A percentile compares a stretch with the other conserved stretches of the same genome.
Evolutionary conservation across 495 filamentous ascomycete genomes (phyloP).

Genomic region (Pseudotulostoma volvatum): DNA sequence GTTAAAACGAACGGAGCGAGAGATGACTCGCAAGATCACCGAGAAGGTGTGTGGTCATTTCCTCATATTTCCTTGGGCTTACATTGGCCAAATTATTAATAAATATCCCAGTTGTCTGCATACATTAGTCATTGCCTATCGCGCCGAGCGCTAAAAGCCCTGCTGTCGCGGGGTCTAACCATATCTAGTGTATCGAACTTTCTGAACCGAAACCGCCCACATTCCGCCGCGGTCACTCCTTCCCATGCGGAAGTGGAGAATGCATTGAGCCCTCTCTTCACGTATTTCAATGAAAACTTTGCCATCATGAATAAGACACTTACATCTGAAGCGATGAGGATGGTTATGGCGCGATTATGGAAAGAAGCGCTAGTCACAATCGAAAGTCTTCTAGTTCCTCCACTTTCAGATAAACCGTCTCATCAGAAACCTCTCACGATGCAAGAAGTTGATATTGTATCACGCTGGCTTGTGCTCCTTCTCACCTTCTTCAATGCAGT

Average conservation of each 20-base stretch:
- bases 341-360: slow-evolving; percentile 96
- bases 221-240: slow-evolving; percentile 38
- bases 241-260: slow-evolving; percentile 60
- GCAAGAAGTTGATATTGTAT: slow-evolving; percentile 87
- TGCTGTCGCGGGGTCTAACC: slow-evolving; percentile 56
- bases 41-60: slow-evolving; percentile 56
- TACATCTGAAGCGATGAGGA: slow-evolving; percentile 81
- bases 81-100: background rate
- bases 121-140: slow-evolving; percentile 89
- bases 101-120: slow-evolving; percentile 52
- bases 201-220: slow-evolving; percentile 45
- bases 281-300: slow-evolving; percentile 98
- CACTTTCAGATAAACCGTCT: slow-evolving; percentile 88
- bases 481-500: slow-evolving; percentile 89
- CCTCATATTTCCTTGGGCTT: background rate
- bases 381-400: slow-evolving; percentile 80
- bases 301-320: slow-evolving; percentile 96
- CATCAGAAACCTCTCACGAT: slow-evolving; percentile 72
- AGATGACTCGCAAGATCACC: slow-evolving; percentile 96
- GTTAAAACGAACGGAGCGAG: slow-evolving; percentile 83
- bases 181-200: slow-evolving; percentile 68
- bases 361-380: slow-evolving; percentile 91
- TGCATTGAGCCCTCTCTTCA: slow-evolving; percentile 76
- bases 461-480: slow-evolving; percentile 83
- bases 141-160: slow-evolving; percentile 52